phyloP scores from a whole-genome alignment of 805 yeast genomes.

The Saccharomycopsis selenospora region DNA sequence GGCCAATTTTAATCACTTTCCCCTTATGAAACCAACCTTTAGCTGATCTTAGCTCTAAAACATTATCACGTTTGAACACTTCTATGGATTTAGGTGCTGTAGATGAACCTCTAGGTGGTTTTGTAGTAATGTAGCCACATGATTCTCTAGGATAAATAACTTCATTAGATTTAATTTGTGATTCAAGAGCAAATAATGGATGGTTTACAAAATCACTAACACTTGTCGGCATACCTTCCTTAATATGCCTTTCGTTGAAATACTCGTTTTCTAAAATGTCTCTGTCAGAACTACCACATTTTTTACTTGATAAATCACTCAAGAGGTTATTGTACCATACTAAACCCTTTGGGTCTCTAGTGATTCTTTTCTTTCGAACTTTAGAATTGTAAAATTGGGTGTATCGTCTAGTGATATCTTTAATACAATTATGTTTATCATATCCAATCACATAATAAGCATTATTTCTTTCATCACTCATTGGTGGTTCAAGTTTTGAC shows the following conservation, averaged over 20 bases:
- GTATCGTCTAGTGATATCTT: slow-evolving; percentile 85
- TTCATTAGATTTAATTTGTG: slow-evolving; percentile 67
- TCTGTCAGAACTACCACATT: slow-evolving; percentile 27
- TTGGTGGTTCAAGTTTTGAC: slow-evolving; percentile 68
- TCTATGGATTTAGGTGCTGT: slow-evolving; percentile 35
- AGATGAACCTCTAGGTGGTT: slow-evolving; percentile 13
- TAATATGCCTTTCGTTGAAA: slow-evolving; percentile 50
- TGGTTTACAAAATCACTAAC: slow-evolving; percentile 79
- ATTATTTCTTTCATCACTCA: slow-evolving; percentile 47
- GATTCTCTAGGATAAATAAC: slow-evolving; percentile 58
- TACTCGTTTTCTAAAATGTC: slow-evolving; percentile 56
- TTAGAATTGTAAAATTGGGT: slow-evolving; percentile 64
- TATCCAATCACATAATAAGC: slow-evolving; percentile 73
- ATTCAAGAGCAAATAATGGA: slow-evolving; percentile 76
- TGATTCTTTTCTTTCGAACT: slow-evolving; percentile 65
- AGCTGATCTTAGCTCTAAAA: slow-evolving; percentile 59
- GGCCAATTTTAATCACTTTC: slow-evolving; percentile 63
- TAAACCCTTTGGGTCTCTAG: slow-evolving; percentile 47
- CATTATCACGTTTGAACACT: slow-evolving; percentile 63
- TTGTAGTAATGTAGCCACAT: slow-evolving; percentile 64
- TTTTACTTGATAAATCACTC: slow-evolving; percentile 24
- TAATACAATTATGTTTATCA: slow-evolving; percentile 54
- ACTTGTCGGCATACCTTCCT: slow-evolving; percentile 84
- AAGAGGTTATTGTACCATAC: slow-evolving; percentile 55
- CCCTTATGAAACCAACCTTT: slow-evolving; percentile 86